Percentiles rank a stretch among this genome's conserved stretches.
These are phyloP conservation scores for Austroboletus sp. DNA, from an alignment of 1,284 basidiomycete species.

Conservation along the genomic window DNA sequence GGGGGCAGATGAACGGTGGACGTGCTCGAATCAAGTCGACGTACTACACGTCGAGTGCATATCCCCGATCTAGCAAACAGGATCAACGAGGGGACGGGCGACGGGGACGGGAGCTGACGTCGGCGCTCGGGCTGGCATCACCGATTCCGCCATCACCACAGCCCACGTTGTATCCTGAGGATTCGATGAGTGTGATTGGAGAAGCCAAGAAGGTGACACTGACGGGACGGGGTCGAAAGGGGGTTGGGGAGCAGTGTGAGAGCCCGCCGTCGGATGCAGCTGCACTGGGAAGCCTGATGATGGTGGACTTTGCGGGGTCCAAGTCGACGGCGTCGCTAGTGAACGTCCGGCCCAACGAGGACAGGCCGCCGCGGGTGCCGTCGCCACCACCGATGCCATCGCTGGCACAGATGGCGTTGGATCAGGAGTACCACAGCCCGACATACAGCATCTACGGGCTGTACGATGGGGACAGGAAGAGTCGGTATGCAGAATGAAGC, in stretches of 20 bases:
- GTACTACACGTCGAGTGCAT: conserved; percentile 52
- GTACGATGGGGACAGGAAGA: conserved; percentile 61
- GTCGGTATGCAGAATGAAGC: too few species aligned
- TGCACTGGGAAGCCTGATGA: conserved; percentile 54
- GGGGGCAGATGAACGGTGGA: conserved; percentile 36
- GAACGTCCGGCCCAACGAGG: conserved; percentile 35
- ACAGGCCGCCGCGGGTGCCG: conserved; percentile 68
- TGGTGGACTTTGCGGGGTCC: conserved; percentile 44
- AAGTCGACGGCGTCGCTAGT: conserved; percentile 33
- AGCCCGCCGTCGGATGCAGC: conserved; percentile 40
- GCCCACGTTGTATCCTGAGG: conserved; percentile 61
- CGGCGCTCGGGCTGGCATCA: conserved; percentile 48
- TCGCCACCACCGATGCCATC: conserved; percentile 70
- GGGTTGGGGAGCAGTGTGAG: conserved; percentile 19
- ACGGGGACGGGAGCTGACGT: conserved; percentile 45
- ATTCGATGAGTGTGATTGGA: conserved; percentile 57
- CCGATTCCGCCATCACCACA: conserved; percentile 44
- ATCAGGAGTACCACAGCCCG: conserved; percentile 66
- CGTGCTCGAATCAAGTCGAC: conserved; percentile 62
- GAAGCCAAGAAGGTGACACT: conserved; percentile 30
- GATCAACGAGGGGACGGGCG: conserved; percentile 39
- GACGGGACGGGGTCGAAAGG: conserved; percentile 30
- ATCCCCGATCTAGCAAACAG: conserved; percentile 36
- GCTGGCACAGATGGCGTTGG: conserved; percentile 67
- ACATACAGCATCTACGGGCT: conserved; percentile 75